Evolutionary conservation across 768 basidiomycete species (phyloP), one percentile per base, ranked within the genome.

Genomic region (Fistulinella prunicolor): DNA sequence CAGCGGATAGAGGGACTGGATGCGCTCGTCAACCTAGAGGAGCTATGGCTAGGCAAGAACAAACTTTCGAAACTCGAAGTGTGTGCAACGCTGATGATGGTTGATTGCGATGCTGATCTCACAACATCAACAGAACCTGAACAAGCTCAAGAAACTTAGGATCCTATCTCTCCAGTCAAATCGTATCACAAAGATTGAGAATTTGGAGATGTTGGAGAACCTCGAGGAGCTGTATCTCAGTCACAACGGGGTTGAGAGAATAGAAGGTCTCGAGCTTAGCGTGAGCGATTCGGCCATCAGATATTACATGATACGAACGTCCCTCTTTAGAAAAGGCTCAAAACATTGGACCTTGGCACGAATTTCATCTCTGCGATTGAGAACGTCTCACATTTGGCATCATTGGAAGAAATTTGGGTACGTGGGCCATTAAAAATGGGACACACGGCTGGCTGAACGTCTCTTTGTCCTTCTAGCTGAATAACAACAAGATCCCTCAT

Each of bases 31-130:
- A 89, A 86, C 55, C 72, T 99, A 9, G 90, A 94, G 56, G 94
- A 97, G 59, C 73, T 99, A 3, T 98, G 95, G 93, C 70, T 98
- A 3, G 96, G 96, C 8, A 99, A 99, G 77, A 99, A 99, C 66
- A 99, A 97, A 72, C 91, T 99, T 49, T 65, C 83, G 6, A 85
- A 81, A 64, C 78, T 99, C 4, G 88, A 94, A 77, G 91, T 90
- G 42, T 23, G 19, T 50, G 6, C 9, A 12, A 29, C 1, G 4
- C 6, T 38, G 8, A 23, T 35, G 16, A 13, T 1, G 10, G 3
- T 21, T 23, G 19, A 17, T 19, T 13, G 37, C 24, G 23, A 44
- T 26, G 19, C 32, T 43, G 41, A 54, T 16, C 17, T 22, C 19
- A 8, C 26, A 13, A 32, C 2, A 28, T 41, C 28, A 6, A 41